Evolutionary conservation across 2,329 filamentous ascomycete species (phyloP).

Genomic region (Cladosporium sp.): DNA sequence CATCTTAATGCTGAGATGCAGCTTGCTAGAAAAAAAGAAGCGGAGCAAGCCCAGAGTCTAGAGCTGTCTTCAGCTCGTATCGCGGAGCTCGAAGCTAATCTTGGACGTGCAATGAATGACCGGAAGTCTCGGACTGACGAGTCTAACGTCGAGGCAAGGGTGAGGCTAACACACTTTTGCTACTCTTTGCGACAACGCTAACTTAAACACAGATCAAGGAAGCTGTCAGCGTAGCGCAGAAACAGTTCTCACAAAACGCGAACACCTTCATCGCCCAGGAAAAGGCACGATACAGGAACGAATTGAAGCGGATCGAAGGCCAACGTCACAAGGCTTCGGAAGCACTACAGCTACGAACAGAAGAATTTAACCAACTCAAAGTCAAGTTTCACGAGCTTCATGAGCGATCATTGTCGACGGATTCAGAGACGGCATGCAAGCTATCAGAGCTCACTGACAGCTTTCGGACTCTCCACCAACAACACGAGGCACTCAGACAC

Average conservation of each 20-base stretch:
- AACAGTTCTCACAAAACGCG: neutral
- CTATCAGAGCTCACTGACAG: neutral
- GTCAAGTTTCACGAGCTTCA: neutral
- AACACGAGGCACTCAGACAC: neutral
- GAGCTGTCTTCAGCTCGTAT: neutral
- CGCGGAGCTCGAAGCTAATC: neutral
- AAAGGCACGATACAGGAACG: slow-evolving; percentile 1
- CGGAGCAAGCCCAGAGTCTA: neutral
- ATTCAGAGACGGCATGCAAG: neutral
- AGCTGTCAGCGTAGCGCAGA: neutral
- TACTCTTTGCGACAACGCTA: neutral
- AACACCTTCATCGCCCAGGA: slow-evolving; percentile 2
- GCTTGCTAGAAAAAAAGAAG: neutral
- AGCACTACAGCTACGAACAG: neutral
- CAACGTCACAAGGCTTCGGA: neutral
- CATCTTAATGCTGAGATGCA: neutral
- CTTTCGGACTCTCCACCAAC: neutral
- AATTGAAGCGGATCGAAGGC: neutral
- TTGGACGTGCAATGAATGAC: no score
- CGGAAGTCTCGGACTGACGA: no score
- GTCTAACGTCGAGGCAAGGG: neutral
- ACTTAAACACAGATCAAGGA: neutral
- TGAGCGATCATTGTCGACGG: neutral
- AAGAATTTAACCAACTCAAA: neutral
- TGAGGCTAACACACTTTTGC: neutral